Conservation (phyloP, 495 filamentous ascomycete genomes). For the Tuber magnatum region DNA sequence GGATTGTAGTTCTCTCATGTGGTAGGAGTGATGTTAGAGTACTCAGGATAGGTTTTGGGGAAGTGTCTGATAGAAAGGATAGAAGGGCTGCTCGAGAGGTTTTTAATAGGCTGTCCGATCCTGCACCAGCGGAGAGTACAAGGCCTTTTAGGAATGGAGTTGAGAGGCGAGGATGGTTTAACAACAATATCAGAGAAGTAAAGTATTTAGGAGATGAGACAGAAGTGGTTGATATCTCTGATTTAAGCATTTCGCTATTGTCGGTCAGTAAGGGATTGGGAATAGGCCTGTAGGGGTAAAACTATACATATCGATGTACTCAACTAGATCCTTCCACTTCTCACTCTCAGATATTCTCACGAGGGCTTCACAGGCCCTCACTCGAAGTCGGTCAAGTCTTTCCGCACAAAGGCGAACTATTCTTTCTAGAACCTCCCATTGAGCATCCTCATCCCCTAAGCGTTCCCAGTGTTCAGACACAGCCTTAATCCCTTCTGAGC, state of each 20-base stretch:
- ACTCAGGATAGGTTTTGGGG: conserved; percentile 38
- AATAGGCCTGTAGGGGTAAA: conserved; percentile 27
- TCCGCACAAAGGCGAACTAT: conserved; percentile 70
- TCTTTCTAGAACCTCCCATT: conserved; percentile 32
- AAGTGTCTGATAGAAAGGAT: conserved; percentile 41
- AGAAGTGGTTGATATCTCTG: conserved; percentile 39
- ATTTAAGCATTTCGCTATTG: conserved; percentile 8
- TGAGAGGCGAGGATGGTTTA: conserved; percentile 24
- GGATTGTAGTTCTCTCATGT: conserved; percentile 65
- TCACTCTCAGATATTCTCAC: conserved; percentile 38
- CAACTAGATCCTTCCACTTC: conserved; percentile 37
- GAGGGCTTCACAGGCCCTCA: conserved; percentile 54
- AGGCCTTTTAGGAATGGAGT: conserved; percentile 60
- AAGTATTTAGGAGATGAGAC: conserved; percentile 51
- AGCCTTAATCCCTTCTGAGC: conserved; percentile 67
- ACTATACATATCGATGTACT: conserved; percentile 12
- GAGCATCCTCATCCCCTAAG: conserved; percentile 20
- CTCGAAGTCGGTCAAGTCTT: conserved; percentile 79
- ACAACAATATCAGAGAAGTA: conserved; percentile 46
- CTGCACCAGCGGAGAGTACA: conserved; percentile 73
- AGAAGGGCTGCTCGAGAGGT: conserved; percentile 64
- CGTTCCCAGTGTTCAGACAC: conserved; percentile 36
- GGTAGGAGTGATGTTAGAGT: conserved; percentile 20
- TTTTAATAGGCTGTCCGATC: conserved; percentile 72
- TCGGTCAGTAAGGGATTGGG: conserved; percentile 30